Percentiles rank a stretch among this genome's conserved stretches.
phyloP scores from a whole-genome alignment of 805 yeast species.

The Ogataea haglerorum region DNA sequence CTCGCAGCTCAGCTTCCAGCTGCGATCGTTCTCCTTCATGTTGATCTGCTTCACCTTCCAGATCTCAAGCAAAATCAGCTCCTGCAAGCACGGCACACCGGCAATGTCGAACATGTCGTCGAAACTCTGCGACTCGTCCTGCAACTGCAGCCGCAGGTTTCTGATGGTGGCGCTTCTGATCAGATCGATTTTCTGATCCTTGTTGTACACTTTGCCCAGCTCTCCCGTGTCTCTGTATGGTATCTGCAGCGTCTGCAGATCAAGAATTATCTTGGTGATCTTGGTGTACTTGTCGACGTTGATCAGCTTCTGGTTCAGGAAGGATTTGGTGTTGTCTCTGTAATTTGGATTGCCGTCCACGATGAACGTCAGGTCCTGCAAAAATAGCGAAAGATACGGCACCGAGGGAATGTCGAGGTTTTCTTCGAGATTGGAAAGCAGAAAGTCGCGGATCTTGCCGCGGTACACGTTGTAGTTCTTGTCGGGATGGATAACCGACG shows the following conservation, averaged over 20 bases:
- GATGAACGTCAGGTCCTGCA: slow-evolving; percentile 79
- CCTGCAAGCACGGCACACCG: slow-evolving; percentile 44
- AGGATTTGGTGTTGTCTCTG: slow-evolving; percentile 50
- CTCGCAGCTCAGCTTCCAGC: slow-evolving; percentile 67
- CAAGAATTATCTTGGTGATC: slow-evolving; percentile 62
- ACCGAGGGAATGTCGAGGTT: slow-evolving; percentile 57
- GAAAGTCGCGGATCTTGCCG: slow-evolving; percentile 53
- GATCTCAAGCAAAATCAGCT: slow-evolving; percentile 61
- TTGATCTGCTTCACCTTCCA: slow-evolving; percentile 67
- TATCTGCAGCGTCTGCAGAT: slow-evolving; percentile 65
- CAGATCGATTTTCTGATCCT: slow-evolving; percentile 22
- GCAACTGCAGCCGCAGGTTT: slow-evolving; percentile 21
- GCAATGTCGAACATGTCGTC: slow-evolving; percentile 38
- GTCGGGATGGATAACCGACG: slow-evolving; percentile 69
- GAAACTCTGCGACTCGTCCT: slow-evolving; percentile 14
- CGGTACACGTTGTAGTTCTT: slow-evolving; percentile 72
- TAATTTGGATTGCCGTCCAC: slow-evolving; percentile 75
- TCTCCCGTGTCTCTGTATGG: slow-evolving; percentile 43
- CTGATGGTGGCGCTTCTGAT: slow-evolving; percentile 31
- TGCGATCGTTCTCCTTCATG: slow-evolving; percentile 59
- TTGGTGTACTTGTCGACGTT: slow-evolving; percentile 73
- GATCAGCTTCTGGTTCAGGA: slow-evolving; percentile 55
- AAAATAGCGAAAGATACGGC: slow-evolving; percentile 70
- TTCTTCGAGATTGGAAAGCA: slow-evolving; percentile 42
- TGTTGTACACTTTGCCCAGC: slow-evolving; percentile 26